Evolutionary conservation across 2,329 filamentous ascomycete genomes (phyloP).

Genomic region (Coleophoma crateriformis): DNA sequence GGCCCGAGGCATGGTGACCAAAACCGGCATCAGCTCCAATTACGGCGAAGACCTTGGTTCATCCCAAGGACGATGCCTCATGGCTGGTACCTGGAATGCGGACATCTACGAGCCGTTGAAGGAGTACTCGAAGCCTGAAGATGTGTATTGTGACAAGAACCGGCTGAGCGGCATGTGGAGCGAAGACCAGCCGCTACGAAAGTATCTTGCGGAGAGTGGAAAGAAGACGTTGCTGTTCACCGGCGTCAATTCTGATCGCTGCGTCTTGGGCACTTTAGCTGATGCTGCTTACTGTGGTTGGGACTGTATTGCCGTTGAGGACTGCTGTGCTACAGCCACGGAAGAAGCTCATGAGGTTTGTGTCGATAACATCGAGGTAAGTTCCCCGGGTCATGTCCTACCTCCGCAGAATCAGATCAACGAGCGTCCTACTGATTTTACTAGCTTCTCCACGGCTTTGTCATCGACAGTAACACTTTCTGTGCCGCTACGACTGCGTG

Average conservation of each 20-base stretch:
- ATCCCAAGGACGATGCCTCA: slow-evolving; percentile 37
- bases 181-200: slow-evolving; percentile 32
- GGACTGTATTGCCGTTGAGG: slow-evolving; percentile 46
- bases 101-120: slow-evolving; percentile 39
- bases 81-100: slow-evolving; percentile 48
- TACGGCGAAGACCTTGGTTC: slow-evolving; percentile 40
- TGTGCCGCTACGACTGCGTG: neutral
- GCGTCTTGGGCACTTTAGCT: slow-evolving; percentile 46
- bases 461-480: neutral
- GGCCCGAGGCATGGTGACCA: slow-evolving; percentile 26
- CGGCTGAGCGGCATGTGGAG: slow-evolving; percentile 51
- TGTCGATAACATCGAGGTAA: neutral
- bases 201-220: slow-evolving; percentile 30
- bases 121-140: slow-evolving; percentile 30
- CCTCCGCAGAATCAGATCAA: neutral
- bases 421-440: neutral
- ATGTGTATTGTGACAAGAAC: slow-evolving; percentile 48
- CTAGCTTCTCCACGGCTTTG: neutral
- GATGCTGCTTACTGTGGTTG: slow-evolving; percentile 49
- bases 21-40: slow-evolving; percentile 18
- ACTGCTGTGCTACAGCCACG: slow-evolving; percentile 45
- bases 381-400: neutral
- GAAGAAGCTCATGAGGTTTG: neutral
- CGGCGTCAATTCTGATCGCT: slow-evolving; percentile 55
- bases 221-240: slow-evolving; percentile 47